Evolutionary conservation across 805 yeast genomes (phyloP), one percentile per base, ranked within the genome.

Genomic region (Clavispora asparagi): DNA sequence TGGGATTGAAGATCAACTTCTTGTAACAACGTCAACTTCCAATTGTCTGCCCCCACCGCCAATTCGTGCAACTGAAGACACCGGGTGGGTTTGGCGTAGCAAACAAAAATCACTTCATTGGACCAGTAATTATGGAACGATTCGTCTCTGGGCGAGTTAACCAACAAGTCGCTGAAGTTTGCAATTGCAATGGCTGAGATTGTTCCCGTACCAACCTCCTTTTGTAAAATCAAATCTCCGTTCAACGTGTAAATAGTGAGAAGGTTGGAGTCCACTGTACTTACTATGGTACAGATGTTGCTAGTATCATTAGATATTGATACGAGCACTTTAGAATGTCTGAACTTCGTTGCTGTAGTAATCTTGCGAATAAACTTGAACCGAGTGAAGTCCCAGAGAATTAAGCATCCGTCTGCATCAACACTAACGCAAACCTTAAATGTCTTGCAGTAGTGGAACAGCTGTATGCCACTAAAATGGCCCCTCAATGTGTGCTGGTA

Each of bases 341-440:
- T 33, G 40, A 39, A 12, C 60, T 51, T 40, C 60, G 42, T 38
- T 5, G 53, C 39, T 6, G 57, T 48, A 2, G 32, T 58, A 6
- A 71, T 50, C 40, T 57, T 58, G 46, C 87, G 63, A 3, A 85
- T 74, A 38, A 75, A 71, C 43, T 73, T 73, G 43, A 69, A 70
- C 28, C 82, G 59, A 1, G 81, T 72, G 35, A 81, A 53, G 55
- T 87, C 88, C 92, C 95, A 87, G 4, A 82, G 51, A 16, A 73
- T 72, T 2, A 81, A 77, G 2, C 61, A 60, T 0, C 95, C 92
- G 8, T 60, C 65, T 0, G 45, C 54, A 57, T 85, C 89, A 23
- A 79, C 60, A 49, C 84, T 77, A 11, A 83, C 49, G 9, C 84
- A 67, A 3, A 76, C 60, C 44, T 83, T 81, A 57, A 72, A 83